Percentiles rank a stretch among this genome's conserved stretches.
phyloP scores from a whole-genome alignment of 345 rosid genomes.

The Euphorbia tirucalli region DNA sequence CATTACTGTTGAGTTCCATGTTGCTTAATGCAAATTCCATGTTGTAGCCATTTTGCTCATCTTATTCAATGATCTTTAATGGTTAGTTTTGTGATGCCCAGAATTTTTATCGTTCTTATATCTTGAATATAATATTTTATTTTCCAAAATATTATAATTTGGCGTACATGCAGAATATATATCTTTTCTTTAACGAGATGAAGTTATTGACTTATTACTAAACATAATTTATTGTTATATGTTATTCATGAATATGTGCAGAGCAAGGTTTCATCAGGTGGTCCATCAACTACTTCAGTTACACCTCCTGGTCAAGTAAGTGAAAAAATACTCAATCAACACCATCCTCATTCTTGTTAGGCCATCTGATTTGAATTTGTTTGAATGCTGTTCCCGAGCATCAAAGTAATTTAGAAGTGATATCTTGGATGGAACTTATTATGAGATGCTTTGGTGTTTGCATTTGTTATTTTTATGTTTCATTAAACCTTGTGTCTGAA shows the following conservation, averaged over 20 bases:
- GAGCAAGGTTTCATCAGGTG: constrained; percentile 16
- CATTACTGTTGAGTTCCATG: neutral
- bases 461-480: neutral
- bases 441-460: neutral
- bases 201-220: neutral
- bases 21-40: neutral
- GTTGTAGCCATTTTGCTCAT: neutral
- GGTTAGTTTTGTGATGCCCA: neutral
- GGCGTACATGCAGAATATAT: neutral
- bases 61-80: too few species aligned
- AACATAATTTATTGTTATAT: neutral
- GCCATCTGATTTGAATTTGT: neutral
- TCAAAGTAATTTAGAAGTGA: neutral
- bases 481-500: neutral
- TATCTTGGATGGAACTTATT: neutral
- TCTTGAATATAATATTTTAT: neutral
- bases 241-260: neutral
- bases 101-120: neutral
- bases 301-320: constrained; percentile 12
- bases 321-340: neutral
- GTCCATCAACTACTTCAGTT: constrained; percentile 11
- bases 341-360: neutral
- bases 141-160: neutral
- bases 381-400: neutral
- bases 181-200: neutral